Evolutionary conservation across 805 yeast genomes (phyloP).

Genomic region (Hemisphaericaspora nanyangensis): DNA sequence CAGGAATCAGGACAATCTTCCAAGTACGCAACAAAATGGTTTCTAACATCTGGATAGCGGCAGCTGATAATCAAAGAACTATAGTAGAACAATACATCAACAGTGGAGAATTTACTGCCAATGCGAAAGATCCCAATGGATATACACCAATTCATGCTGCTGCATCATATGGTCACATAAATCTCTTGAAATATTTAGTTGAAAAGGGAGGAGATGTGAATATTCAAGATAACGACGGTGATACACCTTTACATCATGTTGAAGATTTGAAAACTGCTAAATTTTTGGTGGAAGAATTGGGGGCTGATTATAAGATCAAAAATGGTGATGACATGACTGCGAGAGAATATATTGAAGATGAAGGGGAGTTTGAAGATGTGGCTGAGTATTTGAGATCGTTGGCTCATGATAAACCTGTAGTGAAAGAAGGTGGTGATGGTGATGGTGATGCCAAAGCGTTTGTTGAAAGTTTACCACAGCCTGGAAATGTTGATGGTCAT

Average conservation of each 20-base stretch:
- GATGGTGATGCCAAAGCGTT: too few species aligned
- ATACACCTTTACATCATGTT: constrained; percentile 89
- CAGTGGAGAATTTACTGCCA: constrained; percentile 54
- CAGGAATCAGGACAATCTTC: too few species aligned
- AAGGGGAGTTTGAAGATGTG: constrained; percentile 79
- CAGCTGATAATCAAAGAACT: constrained; percentile 73
- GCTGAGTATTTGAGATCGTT: constrained; percentile 55
- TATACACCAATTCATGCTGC: constrained; percentile 98
- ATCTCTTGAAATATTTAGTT: constrained; percentile 57
- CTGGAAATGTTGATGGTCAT: constrained; percentile 42
- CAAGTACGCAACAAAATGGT: too few species aligned
- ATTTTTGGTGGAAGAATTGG: constrained; percentile 58
- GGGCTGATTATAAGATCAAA: constrained; percentile 60
- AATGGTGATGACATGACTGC: constrained; percentile 78
- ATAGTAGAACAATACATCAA: constrained; percentile 55
- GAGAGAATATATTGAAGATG: constrained; percentile 70
- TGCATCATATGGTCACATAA: constrained; percentile 82
- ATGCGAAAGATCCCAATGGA: constrained; percentile 85
- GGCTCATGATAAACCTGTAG: constrained; percentile 22
- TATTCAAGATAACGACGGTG: constrained; percentile 84
- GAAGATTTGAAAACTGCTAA: constrained; percentile 70
- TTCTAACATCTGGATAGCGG: constrained; percentile 88
- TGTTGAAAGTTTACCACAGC: constrained; percentile 27
- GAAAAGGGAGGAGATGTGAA: constrained; percentile 73
- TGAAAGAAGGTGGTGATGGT: neutral